A percentile compares a stretch with the other conserved stretches of the same genome.
These are phyloP conservation scores for Yarrowia divulgata DNA, from an alignment of 805 yeast species.

Conservation along the genomic window DNA sequence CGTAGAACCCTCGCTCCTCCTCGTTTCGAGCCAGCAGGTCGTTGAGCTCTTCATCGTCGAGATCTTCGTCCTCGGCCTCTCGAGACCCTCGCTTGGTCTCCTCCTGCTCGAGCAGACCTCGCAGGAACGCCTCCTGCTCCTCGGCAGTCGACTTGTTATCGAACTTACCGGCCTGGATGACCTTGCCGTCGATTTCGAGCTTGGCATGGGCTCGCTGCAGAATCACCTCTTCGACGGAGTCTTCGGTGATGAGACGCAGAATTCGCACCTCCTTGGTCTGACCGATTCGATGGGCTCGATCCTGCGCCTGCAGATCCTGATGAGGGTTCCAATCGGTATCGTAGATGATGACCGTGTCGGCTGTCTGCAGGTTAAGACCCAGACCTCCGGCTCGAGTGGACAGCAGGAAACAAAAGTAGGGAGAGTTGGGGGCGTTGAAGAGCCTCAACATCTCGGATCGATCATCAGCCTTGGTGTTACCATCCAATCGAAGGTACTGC, in stretches of 20 bases:
- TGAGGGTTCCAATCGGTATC: constrained; percentile 99
- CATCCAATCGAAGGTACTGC: constrained; percentile 90
- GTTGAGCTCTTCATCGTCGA: constrained; percentile 82
- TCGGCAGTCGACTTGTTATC: constrained; percentile 96
- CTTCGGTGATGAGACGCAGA: constrained; percentile 86
- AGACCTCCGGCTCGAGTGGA: constrained; percentile 98
- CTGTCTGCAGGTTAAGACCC: constrained; percentile 94
- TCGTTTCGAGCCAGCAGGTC: constrained; percentile 84
- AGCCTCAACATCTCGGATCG: constrained; percentile 79
- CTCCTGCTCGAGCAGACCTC: constrained; percentile 86
- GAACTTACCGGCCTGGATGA: constrained; percentile 97
- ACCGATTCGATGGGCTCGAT: constrained; percentile 98
- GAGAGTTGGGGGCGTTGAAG: constrained; percentile 86
- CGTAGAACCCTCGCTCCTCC: constrained; percentile 68
- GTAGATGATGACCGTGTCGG: constrained; percentile 95
- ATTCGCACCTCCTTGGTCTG: constrained; percentile 97
- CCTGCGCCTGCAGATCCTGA: constrained; percentile 98
- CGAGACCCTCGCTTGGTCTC: constrained; percentile 60
- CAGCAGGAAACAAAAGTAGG: constrained; percentile 83
- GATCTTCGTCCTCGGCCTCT: constrained; percentile 74
- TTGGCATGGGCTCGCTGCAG: constrained; percentile 91
- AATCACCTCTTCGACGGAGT: constrained; percentile 93
- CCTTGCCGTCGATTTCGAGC: constrained; percentile 95
- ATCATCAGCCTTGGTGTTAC: constrained; percentile 94
- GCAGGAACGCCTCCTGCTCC: constrained; percentile 92